phyloP scores from a whole-genome alignment of 208 protist genomes.

The Trypanosoma lewisi region DNA sequence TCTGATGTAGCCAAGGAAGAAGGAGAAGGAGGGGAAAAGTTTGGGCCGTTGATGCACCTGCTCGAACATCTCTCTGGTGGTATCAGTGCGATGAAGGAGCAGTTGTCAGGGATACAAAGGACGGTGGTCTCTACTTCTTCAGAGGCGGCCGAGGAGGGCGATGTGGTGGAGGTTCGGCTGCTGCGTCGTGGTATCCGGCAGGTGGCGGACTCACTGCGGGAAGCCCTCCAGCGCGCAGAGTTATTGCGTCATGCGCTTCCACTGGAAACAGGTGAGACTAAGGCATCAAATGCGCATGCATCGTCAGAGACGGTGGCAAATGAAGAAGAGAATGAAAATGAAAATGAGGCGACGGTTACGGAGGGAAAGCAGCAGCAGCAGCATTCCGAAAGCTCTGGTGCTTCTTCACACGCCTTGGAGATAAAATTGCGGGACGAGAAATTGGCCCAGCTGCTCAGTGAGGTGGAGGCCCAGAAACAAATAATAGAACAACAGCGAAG shows the following conservation, averaged over 20 bases:
- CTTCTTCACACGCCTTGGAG: neutral
- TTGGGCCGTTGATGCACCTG: constrained; percentile 1
- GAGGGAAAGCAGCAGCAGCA: neutral
- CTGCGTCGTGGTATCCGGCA: constrained; percentile 14
- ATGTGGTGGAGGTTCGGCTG: constrained; percentile 11
- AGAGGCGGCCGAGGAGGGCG: neutral
- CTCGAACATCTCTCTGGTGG: constrained; percentile 12
- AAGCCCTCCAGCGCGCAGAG: constrained; percentile 21
- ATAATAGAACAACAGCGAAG: constrained; percentile 21
- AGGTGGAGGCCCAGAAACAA: constrained; percentile 17
- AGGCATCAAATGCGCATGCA: neutral
- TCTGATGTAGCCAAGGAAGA: neutral
- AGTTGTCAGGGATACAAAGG: constrained; percentile 23
- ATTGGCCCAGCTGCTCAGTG: constrained; percentile 5
- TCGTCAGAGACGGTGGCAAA: neutral
- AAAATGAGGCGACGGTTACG: neutral
- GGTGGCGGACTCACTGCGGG: constrained; percentile 21
- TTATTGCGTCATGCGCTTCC: constrained; percentile 18
- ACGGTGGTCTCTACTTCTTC: neutral
- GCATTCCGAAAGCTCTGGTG: too few relatives aligned
- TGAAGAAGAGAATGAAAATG: neutral
- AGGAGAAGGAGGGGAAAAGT: neutral
- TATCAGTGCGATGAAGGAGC: constrained; percentile 15
- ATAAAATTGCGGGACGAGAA: constrained; percentile 5
- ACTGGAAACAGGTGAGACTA: constrained; percentile 2